Base-by-base conservation (phyloP, 2,329 filamentous ascomycete species). In the Laburnicola sp. region DNA sequence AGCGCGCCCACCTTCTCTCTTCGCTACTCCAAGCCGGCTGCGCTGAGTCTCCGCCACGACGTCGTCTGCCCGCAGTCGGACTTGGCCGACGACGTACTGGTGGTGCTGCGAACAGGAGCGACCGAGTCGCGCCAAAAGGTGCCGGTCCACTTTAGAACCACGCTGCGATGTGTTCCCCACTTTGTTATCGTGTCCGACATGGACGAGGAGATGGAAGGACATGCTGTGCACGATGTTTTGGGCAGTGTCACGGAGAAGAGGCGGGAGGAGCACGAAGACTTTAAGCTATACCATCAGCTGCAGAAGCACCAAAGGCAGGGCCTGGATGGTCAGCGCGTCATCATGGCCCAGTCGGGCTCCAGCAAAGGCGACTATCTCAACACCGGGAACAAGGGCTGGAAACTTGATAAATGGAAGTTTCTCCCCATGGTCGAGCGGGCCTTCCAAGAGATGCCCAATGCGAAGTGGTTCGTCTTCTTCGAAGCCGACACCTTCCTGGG, bases 91-190 rank as follows among this genome's bases (percentile, higher is more conserved):
- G 80, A 85, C 61, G 68, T 84, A 9, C 75, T 84, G 25, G 77
- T 85, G 4, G 73, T 84, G n/a, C 73, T 86, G 56, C 80, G 82
- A 54, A 85, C 83, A 1, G 83, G 83, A 36, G 81, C 82, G 11
- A 84, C 81, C 11, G 82, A 85, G 65, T 77, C 81, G 16, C 74
- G 75, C 39, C 76, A 81, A 43, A 84, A 84, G 62, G 72, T 85
- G 8, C 82, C 82, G 2, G 72, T 79, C 10, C 82, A 85, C 65
- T 78, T 84, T 58, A 68, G 75, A 50, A 84, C 82, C 0, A 83
- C 80, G 0, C 71, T 85, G 35, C 74, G 75, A 62, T 85, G 82
- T 66, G 75, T 82, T 51, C 78, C 79, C 36, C 68, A 84, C 66
- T 80, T 78, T 51, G 73, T 79, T 31, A 75, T 86, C 50, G 81